Evolutionary conservation across 306 rosid species (phyloP), one percentile per base, ranked within the genome.

Genomic region (Crotalaria pallida): DNA sequence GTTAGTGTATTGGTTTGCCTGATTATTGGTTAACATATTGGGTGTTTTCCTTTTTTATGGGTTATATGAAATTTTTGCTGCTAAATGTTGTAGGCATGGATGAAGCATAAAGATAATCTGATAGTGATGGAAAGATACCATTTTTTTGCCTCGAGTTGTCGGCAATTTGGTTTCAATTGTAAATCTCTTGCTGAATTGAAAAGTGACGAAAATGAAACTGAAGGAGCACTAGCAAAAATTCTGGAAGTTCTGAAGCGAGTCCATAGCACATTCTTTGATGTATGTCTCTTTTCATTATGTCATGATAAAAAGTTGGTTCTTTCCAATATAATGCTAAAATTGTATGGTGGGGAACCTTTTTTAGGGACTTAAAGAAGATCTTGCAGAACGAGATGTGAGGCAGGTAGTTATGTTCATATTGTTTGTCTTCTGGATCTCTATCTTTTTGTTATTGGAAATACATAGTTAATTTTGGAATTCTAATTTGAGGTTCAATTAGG

Each of bases 51-150:
- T 50, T 3, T 73, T 51, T 17, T 59, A 38, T 62, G 56, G 12
- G 24, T 41, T 38, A 27, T 73, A 10, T 69, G 70, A 29, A 56
- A 41, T 45, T 68, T 34, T 65, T 60, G 58, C 58, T 57, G 44
- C 11, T 34, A 55, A 19, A 64, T 80, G 61, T 73, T 82, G 78
- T 73, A 95, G 96, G 96, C 96, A 17, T 95, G 99, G 97, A 67
- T 79, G 65, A 87, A 84, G 86, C 96, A 94, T 77, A 89, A 79
- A 63, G 85, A 87, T 6, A 95, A 95, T 72, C 76, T 95, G 38
- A 83, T 91, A 64, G 48, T 91, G 78, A 91, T 95, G 92, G 97
- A 95, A 69, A 89, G 96, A 82, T 95, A 91, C 66, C 97, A 91
- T 82, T 95, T 86, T 74, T 95, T 95, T 40, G 77, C 86, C 45